These are phyloP conservation scores for Kappamyces sp. DNA, from an alignment of 192 early-diverging fungal species.

Conservation along the genomic window DNA sequence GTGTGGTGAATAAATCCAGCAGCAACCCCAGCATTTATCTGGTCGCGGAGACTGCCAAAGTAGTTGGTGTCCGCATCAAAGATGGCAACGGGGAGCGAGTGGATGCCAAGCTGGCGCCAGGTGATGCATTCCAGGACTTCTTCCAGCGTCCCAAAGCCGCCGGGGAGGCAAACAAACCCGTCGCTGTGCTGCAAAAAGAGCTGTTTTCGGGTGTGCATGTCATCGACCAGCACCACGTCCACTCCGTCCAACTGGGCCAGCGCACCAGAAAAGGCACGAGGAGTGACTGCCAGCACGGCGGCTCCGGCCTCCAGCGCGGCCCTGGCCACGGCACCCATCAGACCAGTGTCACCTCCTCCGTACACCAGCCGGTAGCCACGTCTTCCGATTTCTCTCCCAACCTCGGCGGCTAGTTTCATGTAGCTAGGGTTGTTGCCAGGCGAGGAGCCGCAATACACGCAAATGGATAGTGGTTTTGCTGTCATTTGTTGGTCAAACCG, in stretches of 20 bases:
- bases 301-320: conserved; percentile 53
- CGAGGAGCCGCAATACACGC: conserved; percentile 45
- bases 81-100: conserved; percentile 72
- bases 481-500: too few relatives aligned
- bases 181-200: conserved; percentile 61
- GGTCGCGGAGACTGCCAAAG: conserved; percentile 60
- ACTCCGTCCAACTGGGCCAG: neutral
- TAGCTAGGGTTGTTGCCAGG: conserved; percentile 21
- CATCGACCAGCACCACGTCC: conserved; percentile 40
- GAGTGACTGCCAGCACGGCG: conserved; percentile 70
- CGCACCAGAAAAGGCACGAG: conserved; percentile 50
- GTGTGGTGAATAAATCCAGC: conserved; percentile 60
- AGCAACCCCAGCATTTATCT: conserved; percentile 56
- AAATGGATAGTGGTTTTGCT: conserved; percentile 22
- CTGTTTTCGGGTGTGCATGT: conserved; percentile 81
- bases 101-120: conserved; percentile 67
- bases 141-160: conserved; percentile 83
- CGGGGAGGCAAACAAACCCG: conserved; percentile 80
- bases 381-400: conserved; percentile 11
- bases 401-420: conserved; percentile 16
- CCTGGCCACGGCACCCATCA: conserved; percentile 82
- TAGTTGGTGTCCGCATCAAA: conserved; percentile 73
- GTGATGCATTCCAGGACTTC: conserved; percentile 80
- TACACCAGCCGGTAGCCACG: conserved; percentile 27
- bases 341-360: conserved; percentile 40